Conservation (phyloP, 208 protist species). For the Herpetomonas samuelpessoai region DNA sequence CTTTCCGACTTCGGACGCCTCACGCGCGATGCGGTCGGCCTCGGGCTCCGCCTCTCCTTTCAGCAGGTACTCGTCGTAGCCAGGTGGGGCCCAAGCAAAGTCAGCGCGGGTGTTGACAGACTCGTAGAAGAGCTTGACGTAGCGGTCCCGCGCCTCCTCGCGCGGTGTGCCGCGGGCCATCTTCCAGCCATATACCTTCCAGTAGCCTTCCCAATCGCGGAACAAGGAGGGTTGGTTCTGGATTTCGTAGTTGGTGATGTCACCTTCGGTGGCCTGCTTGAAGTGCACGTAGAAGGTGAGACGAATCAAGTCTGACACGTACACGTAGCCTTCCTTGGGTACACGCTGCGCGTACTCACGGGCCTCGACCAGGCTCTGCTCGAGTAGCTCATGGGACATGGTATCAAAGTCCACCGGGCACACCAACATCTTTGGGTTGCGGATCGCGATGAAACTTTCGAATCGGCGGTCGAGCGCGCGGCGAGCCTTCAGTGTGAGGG, state of each 20-base stretch:
- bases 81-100: constrained; percentile 21
- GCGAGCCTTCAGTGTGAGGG: background rate
- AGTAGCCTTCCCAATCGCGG: constrained; percentile 49
- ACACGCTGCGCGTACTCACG: constrained; percentile 62
- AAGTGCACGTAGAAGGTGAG: constrained; percentile 89
- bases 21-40: too few species aligned
- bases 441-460: constrained; percentile 19
- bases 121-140: constrained; percentile 62
- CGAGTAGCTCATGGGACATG: constrained; percentile 16
- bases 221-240: constrained; percentile 31
- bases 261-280: constrained; percentile 93
- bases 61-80: constrained; percentile 12
- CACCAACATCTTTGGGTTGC: constrained; percentile 18
- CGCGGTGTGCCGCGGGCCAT: constrained; percentile 68
- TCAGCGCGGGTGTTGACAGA: constrained; percentile 24
- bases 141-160: constrained; percentile 85
- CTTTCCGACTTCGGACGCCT: background rate
- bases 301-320: constrained; percentile 81
- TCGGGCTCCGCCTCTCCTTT: background rate
- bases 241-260: constrained; percentile 71
- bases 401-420: constrained; percentile 31
- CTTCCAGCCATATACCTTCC: constrained; percentile 94
- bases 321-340: constrained; percentile 49
- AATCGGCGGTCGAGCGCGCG: background rate
- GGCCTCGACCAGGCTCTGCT: constrained; percentile 47